Conservation (phyloP, 345 rosid genomes). For the Triadica sebifera region DNA sequence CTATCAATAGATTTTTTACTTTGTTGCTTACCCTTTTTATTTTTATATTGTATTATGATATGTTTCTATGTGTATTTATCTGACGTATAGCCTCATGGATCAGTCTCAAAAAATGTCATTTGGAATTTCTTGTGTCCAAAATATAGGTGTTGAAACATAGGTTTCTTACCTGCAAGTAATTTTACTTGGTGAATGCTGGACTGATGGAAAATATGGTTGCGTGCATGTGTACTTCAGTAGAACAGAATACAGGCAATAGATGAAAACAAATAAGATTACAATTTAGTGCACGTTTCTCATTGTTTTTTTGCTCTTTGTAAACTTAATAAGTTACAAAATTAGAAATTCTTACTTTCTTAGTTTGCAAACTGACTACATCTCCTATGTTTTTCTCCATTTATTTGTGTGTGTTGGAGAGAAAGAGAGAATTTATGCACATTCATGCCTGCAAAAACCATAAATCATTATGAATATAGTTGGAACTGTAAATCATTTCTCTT, state of each 20-base stretch:
- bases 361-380: neutral
- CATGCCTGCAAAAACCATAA: neutral
- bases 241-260: neutral
- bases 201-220: neutral
- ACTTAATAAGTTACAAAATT: neutral
- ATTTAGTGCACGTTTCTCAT: neutral
- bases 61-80: no score
- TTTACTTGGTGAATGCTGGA: neutral
- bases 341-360: neutral
- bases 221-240: neutral
- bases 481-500: neutral
- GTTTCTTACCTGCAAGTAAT: neutral
- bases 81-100: neutral
- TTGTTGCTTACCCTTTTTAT: neutral
- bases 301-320: neutral
- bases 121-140: neutral
- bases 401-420: no score
- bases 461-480: neutral
- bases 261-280: neutral
- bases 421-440: no score
- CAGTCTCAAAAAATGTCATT: neutral
- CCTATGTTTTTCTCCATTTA: no score
- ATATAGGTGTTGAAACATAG: neutral
- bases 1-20: neutral
- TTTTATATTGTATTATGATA: neutral